Evolutionary conservation across 371 early-diverging fungal genomes (phyloP).

Genomic region (Mucor plumbeus): DNA sequence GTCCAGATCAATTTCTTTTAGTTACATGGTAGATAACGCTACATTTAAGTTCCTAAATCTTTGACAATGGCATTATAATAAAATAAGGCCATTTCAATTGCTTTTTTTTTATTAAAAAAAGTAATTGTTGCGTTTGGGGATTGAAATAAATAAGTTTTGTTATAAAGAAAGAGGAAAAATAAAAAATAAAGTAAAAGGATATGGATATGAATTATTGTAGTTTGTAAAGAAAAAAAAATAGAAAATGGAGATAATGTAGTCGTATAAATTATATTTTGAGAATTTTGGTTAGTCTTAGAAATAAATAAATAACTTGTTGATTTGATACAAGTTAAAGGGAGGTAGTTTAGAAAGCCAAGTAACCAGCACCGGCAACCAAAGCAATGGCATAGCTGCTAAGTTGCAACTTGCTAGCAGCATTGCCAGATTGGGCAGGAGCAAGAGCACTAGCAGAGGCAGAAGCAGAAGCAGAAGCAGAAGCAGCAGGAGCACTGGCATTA

Average conservation of each 20-base stretch:
- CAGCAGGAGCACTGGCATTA: not conserved
- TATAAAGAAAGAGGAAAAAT: not conserved
- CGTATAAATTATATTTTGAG: not conserved
- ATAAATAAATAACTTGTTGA: constrained; percentile 5
- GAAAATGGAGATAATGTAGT: constrained; percentile 7
- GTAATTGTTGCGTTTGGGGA: not conserved
- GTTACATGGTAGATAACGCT: too few species aligned
- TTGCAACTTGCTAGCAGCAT: constrained; percentile 16
- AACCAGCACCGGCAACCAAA: constrained; percentile 19
- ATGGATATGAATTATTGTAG: not conserved
- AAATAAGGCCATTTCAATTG: constrained; percentile 1
- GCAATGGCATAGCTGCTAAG: constrained; percentile 13
- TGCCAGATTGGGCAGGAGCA: not conserved
- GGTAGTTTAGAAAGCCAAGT: constrained; percentile 14
- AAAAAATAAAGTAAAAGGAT: not conserved
- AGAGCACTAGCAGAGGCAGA: not conserved
- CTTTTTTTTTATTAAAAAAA: not conserved
- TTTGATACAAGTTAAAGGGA: not conserved
- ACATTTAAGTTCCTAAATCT: not conserved
- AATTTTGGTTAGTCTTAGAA: not conserved
- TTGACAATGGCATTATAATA: constrained; percentile 4
- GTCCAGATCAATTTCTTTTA: too few species aligned
- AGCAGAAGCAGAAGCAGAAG: not conserved
- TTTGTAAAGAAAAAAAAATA: too few species aligned
- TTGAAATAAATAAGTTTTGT: not conserved